Conservation (phyloP, 2,329 filamentous ascomycete species). For the Calonectria crousiana region DNA sequence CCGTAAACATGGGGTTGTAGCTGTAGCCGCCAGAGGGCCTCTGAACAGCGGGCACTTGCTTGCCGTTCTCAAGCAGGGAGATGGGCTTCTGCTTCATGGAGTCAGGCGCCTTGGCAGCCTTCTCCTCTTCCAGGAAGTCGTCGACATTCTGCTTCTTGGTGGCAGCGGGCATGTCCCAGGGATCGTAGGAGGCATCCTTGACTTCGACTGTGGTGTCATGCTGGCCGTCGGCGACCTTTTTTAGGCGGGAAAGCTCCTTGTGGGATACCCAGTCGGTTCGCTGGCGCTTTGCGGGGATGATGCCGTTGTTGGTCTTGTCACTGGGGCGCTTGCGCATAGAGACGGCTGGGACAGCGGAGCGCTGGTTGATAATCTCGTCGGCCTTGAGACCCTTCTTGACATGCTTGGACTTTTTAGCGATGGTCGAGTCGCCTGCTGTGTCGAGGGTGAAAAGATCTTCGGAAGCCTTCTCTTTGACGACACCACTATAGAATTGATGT, state of each 20-base stretch:
- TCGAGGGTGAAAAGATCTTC: slow-evolving; percentile 90
- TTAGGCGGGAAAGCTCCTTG: slow-evolving; percentile 85
- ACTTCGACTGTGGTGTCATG: slow-evolving; percentile 66
- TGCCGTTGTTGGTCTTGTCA: slow-evolving; percentile 78
- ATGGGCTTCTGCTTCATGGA: slow-evolving; percentile 83
- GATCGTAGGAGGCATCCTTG: slow-evolving; percentile 79
- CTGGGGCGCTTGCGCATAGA: slow-evolving; percentile 81
- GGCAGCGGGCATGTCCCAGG: slow-evolving; percentile 72
- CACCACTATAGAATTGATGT: slow-evolving; percentile 70
- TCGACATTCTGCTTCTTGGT: slow-evolving; percentile 54
- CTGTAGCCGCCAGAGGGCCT: slow-evolving; percentile 86
- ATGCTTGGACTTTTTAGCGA: slow-evolving; percentile 74
- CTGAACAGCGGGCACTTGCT: slow-evolving; percentile 80
- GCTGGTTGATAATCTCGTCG: slow-evolving; percentile 89
- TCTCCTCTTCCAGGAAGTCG: slow-evolving; percentile 74
- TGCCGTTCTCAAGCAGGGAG: slow-evolving; percentile 86
- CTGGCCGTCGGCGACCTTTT: slow-evolving; percentile 81
- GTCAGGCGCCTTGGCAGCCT: slow-evolving; percentile 76
- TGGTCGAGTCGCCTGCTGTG: slow-evolving; percentile 74
- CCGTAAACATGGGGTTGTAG: slow-evolving; percentile 90
- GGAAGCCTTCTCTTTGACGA: slow-evolving; percentile 85
- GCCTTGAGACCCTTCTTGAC: slow-evolving; percentile 84
- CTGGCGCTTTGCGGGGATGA: slow-evolving; percentile 80
- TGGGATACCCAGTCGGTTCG: slow-evolving; percentile 85
- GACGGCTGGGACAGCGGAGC: slow-evolving; percentile 85